Base-by-base conservation (phyloP, 805 yeast species). In the Myxozyma melibiosi region DNA sequence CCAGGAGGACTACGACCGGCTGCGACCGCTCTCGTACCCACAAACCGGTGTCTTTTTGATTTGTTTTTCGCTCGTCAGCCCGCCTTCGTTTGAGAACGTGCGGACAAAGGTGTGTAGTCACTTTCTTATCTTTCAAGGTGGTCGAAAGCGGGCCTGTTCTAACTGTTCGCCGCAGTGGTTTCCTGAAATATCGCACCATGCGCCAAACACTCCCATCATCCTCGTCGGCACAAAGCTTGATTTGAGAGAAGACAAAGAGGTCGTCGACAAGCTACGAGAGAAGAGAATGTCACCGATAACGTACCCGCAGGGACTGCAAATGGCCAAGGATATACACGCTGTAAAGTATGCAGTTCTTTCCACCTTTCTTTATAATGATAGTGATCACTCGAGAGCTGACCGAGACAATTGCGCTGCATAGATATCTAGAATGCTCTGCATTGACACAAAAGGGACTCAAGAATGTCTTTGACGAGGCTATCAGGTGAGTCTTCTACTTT, bases 191-290 rank as follows among this genome's bases (percentile, higher is more conserved):
- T 78, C 83, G 68, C 95, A 88, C 70, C 96, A 88, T 70, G 84
- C 94, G 7, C 86, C 89, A 22, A 81, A 80, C 57, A 78, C 84
- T 46, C 81, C 84, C 34, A 82, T 88, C 47, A 71, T 90, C 34
- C 75, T 90, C 53, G 86, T 90, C 30, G 97, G 97, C 53, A 90
- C 97, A n/a, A 90, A 90, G 71, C 75, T 84, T 20, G 97, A 90
- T 76, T 76, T 90, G 63, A 80, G 96, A 70, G 92, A 88, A 53
- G 95, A 88, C 68, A 84, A 84, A 45, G 88, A 84, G 64, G 81
- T 84, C n/a, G 74, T 85, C 64, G 87, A 84, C 58, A 71, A 76
- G 61, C 78, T 89, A 58, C 79, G 78, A 50, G 88, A 81, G 63
- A 78, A 79, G 63, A 81, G 85, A 38, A 75, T 78, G 61, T 78